phyloP scores from a whole-genome alignment of 495 filamentous ascomycete genomes.

The Opeltia flavorubescens region DNA sequence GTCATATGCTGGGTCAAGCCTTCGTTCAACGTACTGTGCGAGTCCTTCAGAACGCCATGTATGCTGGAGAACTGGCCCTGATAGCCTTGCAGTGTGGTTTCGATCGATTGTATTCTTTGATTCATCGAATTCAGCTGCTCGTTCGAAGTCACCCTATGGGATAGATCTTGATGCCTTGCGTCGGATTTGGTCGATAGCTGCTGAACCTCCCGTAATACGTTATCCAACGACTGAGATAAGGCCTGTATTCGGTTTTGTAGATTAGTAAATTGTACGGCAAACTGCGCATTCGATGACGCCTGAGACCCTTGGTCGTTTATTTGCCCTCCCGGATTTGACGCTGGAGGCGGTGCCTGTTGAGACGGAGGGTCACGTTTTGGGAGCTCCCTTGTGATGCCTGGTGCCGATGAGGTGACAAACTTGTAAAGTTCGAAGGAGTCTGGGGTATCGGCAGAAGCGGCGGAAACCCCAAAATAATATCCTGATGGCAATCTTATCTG shows the following conservation, averaged over 20 bases:
- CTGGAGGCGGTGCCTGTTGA: slow-evolving; percentile 15
- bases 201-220: slow-evolving; percentile 50
- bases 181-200: slow-evolving; percentile 29
- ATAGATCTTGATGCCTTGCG: slow-evolving; percentile 43
- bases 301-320: slow-evolving; percentile 23
- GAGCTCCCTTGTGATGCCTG: slow-evolving; percentile 16
- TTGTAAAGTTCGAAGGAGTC: slow-evolving; percentile 94
- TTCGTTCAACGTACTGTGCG: slow-evolving; percentile 52
- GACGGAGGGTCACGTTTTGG: slow-evolving; percentile 24
- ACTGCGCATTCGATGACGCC: slow-evolving; percentile 35
- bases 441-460: slow-evolving; percentile 75
- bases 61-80: slow-evolving; percentile 54
- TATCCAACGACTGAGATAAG: slow-evolving; percentile 56
- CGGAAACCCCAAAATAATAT: slow-evolving; percentile 78
- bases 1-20: slow-evolving; percentile 38
- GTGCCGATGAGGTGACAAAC: slow-evolving; percentile 40
- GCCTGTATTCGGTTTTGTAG: slow-evolving; percentile 67
- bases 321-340: slow-evolving; percentile 14
- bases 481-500: slow-evolving; percentile 59
- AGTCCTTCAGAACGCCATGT: slow-evolving; percentile 56
- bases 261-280: slow-evolving; percentile 57
- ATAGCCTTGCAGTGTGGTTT: slow-evolving; percentile 51
- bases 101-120: slow-evolving; percentile 41
- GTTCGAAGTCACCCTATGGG: slow-evolving; percentile 30
- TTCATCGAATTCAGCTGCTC: slow-evolving; percentile 42